Evolutionary conservation across 805 yeast species (phyloP).

Genomic region (Candida tibetensis): DNA sequence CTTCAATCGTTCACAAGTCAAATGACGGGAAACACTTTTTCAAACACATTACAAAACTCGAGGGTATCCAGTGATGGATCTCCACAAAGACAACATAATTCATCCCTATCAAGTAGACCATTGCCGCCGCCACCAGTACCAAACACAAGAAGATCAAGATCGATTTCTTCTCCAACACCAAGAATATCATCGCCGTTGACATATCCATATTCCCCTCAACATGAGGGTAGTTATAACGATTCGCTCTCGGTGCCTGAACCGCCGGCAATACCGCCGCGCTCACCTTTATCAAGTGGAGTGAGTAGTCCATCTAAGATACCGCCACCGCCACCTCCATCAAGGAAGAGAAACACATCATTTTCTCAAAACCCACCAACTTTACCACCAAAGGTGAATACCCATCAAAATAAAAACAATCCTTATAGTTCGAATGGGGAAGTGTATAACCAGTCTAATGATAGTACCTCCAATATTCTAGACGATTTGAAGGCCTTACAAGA

Average conservation of each 20-base stretch:
- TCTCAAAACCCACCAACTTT: constrained; percentile 21
- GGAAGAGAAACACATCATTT: constrained; percentile 26
- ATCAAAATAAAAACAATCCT: constrained; percentile 6
- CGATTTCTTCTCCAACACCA: constrained; percentile 31
- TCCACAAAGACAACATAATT: constrained; percentile 5
- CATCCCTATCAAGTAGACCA: constrained; percentile 11
- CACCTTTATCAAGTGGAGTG: constrained; percentile 14
- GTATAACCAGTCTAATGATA: constrained; percentile 17
- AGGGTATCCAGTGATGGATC: constrained; percentile 14
- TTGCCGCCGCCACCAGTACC: constrained; percentile 39
- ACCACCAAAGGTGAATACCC: constrained; percentile 27
- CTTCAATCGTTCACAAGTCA: constrained; percentile 40
- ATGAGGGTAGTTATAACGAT: not conserved
- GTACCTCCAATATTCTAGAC: constrained; percentile 55
- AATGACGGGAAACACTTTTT: constrained; percentile 37
- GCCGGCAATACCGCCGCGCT: constrained; percentile 24
- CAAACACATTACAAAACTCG: constrained; percentile 36
- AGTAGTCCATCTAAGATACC: constrained; percentile 16
- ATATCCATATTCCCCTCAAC: constrained; percentile 7
- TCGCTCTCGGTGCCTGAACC: constrained; percentile 2
- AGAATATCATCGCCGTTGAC: constrained; percentile 12
- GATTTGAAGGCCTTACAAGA: constrained; percentile 65
- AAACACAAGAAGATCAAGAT: constrained; percentile 34
- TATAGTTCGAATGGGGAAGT: not conserved
- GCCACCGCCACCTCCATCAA: constrained; percentile 43